Evolutionary conservation across 2,329 filamentous ascomycete species (phyloP).

Genomic region (Leptographium lundbergii): DNA sequence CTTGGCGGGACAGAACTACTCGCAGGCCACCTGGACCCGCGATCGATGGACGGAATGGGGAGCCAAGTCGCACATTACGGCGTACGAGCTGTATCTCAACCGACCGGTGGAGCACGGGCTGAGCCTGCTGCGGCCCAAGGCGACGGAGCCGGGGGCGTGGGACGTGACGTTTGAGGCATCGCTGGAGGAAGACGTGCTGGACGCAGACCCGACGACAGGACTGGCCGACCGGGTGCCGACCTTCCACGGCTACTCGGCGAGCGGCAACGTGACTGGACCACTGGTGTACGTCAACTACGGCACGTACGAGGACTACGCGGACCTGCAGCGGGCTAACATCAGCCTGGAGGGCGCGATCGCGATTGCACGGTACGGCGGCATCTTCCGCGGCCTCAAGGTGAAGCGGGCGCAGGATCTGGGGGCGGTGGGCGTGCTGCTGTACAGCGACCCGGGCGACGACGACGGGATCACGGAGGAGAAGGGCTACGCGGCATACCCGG

Average conservation of each 20-base stretch:
- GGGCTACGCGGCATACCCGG: slow-evolving; percentile 66
- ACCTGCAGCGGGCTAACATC: slow-evolving; percentile 62
- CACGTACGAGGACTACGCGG: slow-evolving; percentile 73
- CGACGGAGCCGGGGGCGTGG: slow-evolving; percentile 24
- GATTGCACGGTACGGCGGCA: slow-evolving; percentile 69
- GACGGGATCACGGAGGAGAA: slow-evolving; percentile 69
- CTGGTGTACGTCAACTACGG: slow-evolving; percentile 91
- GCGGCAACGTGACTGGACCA: slow-evolving; percentile 75
- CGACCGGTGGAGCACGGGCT: slow-evolving; percentile 61
- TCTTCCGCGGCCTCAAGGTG: slow-evolving; percentile 84
- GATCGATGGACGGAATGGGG: slow-evolving; percentile 64
- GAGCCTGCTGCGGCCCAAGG: slow-evolving; percentile 44
- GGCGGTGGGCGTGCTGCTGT: slow-evolving; percentile 75
- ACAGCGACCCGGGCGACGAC: slow-evolving; percentile 83
- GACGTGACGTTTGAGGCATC: slow-evolving; percentile 65
- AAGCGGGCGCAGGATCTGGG: slow-evolving; percentile 86
- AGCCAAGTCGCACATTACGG: slow-evolving; percentile 46
- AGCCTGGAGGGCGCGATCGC: slow-evolving; percentile 76
- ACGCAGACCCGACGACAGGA: slow-evolving; percentile 69
- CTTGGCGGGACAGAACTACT: slow-evolving; percentile 64
- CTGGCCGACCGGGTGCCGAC: slow-evolving; percentile 65
- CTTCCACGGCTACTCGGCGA: slow-evolving; percentile 92
- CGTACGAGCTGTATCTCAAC: slow-evolving; percentile 69
- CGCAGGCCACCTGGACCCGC: slow-evolving; percentile 60
- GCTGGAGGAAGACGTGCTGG: slow-evolving; percentile 70